Base-by-base conservation (phyloP, 306 rosid species). In the Corylus heterophylla region DNA sequence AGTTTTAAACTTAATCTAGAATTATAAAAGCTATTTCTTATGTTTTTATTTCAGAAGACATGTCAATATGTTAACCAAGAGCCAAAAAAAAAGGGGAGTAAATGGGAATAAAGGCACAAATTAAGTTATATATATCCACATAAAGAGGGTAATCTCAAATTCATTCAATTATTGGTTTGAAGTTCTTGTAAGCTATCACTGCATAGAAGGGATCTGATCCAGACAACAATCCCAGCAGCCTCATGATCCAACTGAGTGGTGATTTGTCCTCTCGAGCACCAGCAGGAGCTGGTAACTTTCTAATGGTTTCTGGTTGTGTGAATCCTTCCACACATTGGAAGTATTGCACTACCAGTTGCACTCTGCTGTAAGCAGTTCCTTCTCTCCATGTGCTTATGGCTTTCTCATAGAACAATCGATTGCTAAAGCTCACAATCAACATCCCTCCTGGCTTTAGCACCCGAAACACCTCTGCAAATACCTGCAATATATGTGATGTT, bases 381-480 rank as follows among this genome's bases (percentile, higher is more conserved):
- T 92, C 98, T 71, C 96, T 87, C 98, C 98, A 92, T 47, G 89
- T 89, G 55, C 83, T 83, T 76, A 88, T 81, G 64, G 94, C 98
- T 85, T 92, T 94, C 85, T 89, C 98, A 67, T 92, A 92, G 80
- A 94, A 94, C 93, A 94, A 81, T 79, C 96, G 85, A 78, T 92
- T 90, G 83, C 98, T 94, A 61, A 94, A 94, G 76, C 97, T 92
- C 86, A 92, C 91, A 13, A 94, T 84, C 82, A 94, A 92, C 50
- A 88, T 87, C 54, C 97, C 97, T 85, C 97, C 98, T 25, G 98
- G 94, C 82, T 86, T 90, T 18, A 94, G 81, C 71, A 92, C 64
- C 71, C 97, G 74, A 71, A 85, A 87, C 75, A 90, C 94, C 87
- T 94, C 98, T 6, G 89, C 96, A 81, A 90, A 92, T 47, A 94